Conservation (phyloP, 2,329 filamentous ascomycete species). For the Sporothrix pallida region DNA sequence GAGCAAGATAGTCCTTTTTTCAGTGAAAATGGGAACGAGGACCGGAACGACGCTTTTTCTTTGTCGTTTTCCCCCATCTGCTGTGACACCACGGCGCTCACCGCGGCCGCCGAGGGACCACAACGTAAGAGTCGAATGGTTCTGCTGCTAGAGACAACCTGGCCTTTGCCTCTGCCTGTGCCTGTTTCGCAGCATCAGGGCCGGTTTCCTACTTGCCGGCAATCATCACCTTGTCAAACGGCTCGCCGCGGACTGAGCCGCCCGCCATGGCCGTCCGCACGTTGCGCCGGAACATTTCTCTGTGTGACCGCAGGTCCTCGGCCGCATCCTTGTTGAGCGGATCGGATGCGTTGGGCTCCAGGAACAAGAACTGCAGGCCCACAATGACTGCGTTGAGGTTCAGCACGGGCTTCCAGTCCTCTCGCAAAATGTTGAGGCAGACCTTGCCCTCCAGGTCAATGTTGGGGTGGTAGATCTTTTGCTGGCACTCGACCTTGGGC, state of each 20-base stretch:
- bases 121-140: no score
- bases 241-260: conserved; percentile 71
- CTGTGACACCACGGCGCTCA: no score
- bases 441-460: conserved; percentile 98
- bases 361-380: conserved; percentile 93
- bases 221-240: conserved; percentile 77
- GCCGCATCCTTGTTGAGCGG: conserved; percentile 99
- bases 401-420: conserved; percentile 98
- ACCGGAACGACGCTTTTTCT: no score
- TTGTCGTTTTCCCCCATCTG: no score
- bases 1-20: no score
- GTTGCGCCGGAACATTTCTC: conserved; percentile 90
- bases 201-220: conserved; percentile 10
- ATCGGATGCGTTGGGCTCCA: conserved; percentile 95
- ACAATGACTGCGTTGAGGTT: conserved; percentile 98
- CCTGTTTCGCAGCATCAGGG: no score
- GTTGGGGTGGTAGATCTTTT: conserved; percentile 99
- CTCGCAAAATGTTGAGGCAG: conserved; percentile 93
- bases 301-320: conserved; percentile 83
- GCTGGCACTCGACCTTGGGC: conserved; percentile 93
- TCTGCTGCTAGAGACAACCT: no score
- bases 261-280: conserved; percentile 84
- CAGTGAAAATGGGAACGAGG: no score
- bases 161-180: no score
- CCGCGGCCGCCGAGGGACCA: no score